phyloP scores from a whole-genome alignment of 2,329 filamentous ascomycete species.

The Venturia carpophila region DNA sequence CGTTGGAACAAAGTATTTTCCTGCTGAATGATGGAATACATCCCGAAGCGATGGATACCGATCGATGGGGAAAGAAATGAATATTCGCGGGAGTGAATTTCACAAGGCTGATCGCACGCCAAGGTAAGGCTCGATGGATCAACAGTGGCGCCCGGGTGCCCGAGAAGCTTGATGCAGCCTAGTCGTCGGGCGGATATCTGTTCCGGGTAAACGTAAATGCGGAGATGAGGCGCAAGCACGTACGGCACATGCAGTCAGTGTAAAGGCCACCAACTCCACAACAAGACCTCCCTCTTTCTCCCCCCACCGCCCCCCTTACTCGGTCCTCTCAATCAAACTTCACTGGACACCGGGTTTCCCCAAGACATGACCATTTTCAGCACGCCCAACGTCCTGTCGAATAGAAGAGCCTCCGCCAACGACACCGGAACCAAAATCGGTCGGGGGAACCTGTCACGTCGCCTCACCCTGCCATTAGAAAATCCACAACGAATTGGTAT shows the following conservation, averaged over 20 bases:
- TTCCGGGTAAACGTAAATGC: not conserved
- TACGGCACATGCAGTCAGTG: too few relatives aligned
- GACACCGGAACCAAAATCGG: not conserved
- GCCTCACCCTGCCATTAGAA: constrained; percentile 5
- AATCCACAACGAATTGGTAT: constrained; percentile 12
- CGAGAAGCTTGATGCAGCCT: not conserved
- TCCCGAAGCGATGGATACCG: too few relatives aligned
- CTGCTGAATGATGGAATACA: too few relatives aligned
- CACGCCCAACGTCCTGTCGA: not conserved
- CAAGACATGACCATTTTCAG: constrained; percentile 1
- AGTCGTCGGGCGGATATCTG: not conserved
- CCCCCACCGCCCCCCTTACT: too few relatives aligned
- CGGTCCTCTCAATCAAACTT: too few relatives aligned
- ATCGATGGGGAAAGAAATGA: too few relatives aligned
- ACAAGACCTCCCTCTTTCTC: too few relatives aligned
- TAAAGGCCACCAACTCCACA: too few relatives aligned
- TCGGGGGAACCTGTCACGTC: not conserved
- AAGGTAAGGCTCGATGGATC: not conserved
- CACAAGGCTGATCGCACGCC: not conserved
- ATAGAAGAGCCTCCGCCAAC: not conserved
- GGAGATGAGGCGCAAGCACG: too few relatives aligned
- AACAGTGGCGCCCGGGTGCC: not conserved
- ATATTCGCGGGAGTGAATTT: not conserved
- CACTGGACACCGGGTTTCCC: too few relatives aligned
- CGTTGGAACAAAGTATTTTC: too few relatives aligned